Base-by-base conservation (phyloP, 2,329 filamentous ascomycete species). In the Chaetomium globosum region DNA sequence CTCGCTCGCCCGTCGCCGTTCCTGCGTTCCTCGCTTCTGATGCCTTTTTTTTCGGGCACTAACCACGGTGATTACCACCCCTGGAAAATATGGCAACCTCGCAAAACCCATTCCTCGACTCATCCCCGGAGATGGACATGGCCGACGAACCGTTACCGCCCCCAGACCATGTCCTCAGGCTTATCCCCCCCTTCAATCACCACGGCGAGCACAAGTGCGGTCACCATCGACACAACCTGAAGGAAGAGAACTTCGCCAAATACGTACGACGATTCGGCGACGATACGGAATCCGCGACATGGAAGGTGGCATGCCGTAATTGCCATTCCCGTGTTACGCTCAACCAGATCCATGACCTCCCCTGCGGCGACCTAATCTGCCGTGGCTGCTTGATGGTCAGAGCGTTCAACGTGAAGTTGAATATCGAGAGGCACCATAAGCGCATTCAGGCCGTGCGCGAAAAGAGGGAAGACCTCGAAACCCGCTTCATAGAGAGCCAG, bases 281-380 rank as follows among this genome's bases (percentile, higher is more conserved):
- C 2, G n/a, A 51, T 19, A 19, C 3, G 3, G 16, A 16, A 0
- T 46, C 48, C 7, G 6, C 19, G 12, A n/a, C 31, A 4, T 52
- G 57, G 57, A 13, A n/a, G 4, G 2, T 61, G 30, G 16, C 59
- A 16, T 68, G 67, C 57, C 26, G 46, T 26, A 58, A 48, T 21
- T 69, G 67, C 60, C 55, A 49, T 7, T 19, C 9, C 30, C 52
- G 31, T 2, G 21, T 31, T n/a, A 23, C 13, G 0, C 63, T 62
- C n/a, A 54, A 23, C 31, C 7, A 55, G 4, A 55, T 69, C 49
- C 67, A 69, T 31, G 61, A 64, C 21, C 61, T 69, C 8, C 67
- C 65, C 21, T 69, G 67, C 55, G 67, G 65, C 0, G 48, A 67
- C 12, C 13, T 66, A 2, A 21, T 65, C 26, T 69, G 67, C 46